Evolutionary conservation across 441 rosid genomes (phyloP).

Genomic region (Populus hybrid): DNA sequence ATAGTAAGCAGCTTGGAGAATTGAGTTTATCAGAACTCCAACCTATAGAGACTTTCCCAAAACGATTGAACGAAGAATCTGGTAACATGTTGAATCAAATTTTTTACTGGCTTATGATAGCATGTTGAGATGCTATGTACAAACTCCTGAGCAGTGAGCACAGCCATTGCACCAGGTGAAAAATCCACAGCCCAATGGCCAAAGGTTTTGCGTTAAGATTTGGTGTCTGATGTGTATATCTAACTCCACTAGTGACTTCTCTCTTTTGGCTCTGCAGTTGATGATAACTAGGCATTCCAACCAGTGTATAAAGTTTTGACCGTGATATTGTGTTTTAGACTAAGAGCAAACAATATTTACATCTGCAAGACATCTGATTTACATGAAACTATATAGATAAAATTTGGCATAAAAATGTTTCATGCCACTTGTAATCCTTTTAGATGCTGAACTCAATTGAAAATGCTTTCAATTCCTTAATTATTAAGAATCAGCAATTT

Average conservation of each 20-base stretch:
- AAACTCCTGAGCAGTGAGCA: not conserved
- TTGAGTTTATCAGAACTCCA: not conserved
- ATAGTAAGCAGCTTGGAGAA: not conserved
- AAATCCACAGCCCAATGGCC: not conserved
- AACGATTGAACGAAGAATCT: not conserved
- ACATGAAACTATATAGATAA: not conserved
- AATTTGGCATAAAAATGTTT: not conserved
- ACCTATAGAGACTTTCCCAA: not conserved
- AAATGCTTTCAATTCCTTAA: not conserved
- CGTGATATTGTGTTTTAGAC: not conserved
- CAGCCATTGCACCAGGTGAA: not conserved
- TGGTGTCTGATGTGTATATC: not conserved
- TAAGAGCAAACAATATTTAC: not conserved
- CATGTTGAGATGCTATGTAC: not conserved
- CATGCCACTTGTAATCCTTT: not conserved
- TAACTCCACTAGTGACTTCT: not conserved
- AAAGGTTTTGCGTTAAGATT: not conserved
- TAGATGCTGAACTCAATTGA: not conserved
- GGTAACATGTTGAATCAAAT: not conserved
- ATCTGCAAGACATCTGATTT: not conserved
- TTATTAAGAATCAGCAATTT: not conserved
- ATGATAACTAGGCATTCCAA: not conserved
- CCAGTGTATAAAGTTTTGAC: not conserved
- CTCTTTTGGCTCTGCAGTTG: not conserved
- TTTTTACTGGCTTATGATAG: not conserved